Conservation (phyloP, 768 basidiomycete species). For the Paxillus rubicundulus region DNA sequence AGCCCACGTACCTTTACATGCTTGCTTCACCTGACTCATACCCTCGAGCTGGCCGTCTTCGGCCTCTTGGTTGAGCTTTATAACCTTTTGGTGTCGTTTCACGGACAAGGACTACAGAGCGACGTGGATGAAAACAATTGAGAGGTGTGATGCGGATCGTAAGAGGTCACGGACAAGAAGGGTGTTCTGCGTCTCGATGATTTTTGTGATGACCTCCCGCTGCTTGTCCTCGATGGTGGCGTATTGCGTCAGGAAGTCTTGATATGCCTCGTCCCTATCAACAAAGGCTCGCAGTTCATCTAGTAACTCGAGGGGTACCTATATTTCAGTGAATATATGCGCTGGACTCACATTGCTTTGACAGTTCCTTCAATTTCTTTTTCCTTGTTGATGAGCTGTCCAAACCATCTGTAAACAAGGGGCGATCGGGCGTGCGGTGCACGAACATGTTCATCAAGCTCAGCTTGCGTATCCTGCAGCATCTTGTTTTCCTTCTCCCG, state of each 20-base stretch:
- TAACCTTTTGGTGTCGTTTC: conserved; percentile 24
- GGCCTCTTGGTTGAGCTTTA: conserved; percentile 18
- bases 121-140: not conserved
- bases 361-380: conserved; percentile 17
- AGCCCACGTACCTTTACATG: conserved; percentile 19
- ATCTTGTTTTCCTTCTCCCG: conserved; percentile 23
- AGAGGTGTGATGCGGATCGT: not conserved
- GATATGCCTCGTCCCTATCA: conserved; percentile 23
- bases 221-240: conserved; percentile 25
- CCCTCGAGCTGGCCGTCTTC: conserved; percentile 26
- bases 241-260: conserved; percentile 25
- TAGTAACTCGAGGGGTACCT: not conserved
- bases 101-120: conserved; percentile 24
- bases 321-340: conserved; percentile 6
- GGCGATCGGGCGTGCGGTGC: not conserved
- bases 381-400: conserved; percentile 23
- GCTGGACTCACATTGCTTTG: conserved; percentile 23
- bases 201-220: conserved; percentile 26
- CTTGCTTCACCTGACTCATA: conserved; percentile 16
- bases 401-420: not conserved
- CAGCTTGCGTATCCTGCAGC: conserved; percentile 18
- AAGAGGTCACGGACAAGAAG: conserved; percentile 22
- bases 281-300: not conserved
- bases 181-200: conserved; percentile 19
- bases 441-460: conserved; percentile 28